A percentile compares a stretch with the other conserved stretches of the same genome.
Evolutionary conservation across 257 asterid species (phyloP).

Genomic region (Salvia rosmarinus): DNA sequence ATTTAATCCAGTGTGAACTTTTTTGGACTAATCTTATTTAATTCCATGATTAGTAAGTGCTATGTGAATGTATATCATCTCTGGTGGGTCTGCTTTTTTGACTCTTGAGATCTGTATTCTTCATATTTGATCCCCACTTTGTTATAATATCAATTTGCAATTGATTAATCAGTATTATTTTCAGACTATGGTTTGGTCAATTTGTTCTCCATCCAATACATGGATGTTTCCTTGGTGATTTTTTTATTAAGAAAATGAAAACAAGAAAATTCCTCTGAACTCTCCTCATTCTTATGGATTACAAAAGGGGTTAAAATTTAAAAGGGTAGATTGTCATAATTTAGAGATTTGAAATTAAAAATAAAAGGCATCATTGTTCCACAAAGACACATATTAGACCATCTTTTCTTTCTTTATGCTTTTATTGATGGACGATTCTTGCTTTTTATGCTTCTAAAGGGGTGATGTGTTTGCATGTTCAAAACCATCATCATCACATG

Average conservation of each 20-base stretch:
- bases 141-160: slow-evolving; percentile 12
- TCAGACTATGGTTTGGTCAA: slow-evolving; percentile 37
- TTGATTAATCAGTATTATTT: slow-evolving; percentile 26
- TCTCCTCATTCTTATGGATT: slow-evolving; percentile 5
- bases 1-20: slow-evolving; percentile 23
- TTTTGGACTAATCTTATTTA: slow-evolving; percentile 30
- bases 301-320: neutral
- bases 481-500: slow-evolving; percentile 43
- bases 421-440: slow-evolving; percentile 37
- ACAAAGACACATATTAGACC: slow-evolving; percentile 26
- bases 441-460: slow-evolving; percentile 48
- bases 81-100: slow-evolving; percentile 57
- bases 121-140: slow-evolving; percentile 41
- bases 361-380: slow-evolving; percentile 26
- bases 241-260: neutral
- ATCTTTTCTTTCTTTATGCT: slow-evolving; percentile 40
- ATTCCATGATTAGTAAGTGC: slow-evolving; percentile 49
- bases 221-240: slow-evolving; percentile 1
- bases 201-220: slow-evolving; percentile 28
- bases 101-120: slow-evolving; percentile 38
- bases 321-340: slow-evolving; percentile 10
- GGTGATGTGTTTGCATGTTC: slow-evolving; percentile 50
- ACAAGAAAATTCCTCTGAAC: neutral
- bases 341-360: slow-evolving; percentile 31
- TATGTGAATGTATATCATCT: slow-evolving; percentile 51